Base-by-base conservation (phyloP, 768 basidiomycete species). In the Hygrophoropsis aurantiaca region DNA sequence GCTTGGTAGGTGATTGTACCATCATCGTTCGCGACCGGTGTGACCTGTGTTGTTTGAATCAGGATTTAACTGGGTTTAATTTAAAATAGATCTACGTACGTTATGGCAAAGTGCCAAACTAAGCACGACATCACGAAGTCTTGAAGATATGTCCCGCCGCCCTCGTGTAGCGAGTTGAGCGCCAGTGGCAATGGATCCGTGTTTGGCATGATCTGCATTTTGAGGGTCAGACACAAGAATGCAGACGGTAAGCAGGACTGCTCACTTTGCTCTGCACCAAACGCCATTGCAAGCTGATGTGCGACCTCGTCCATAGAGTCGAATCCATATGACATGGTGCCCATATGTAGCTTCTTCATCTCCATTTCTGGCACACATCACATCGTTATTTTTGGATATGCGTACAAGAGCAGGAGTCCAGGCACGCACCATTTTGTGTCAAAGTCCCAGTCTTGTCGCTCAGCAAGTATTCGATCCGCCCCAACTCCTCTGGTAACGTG, bases 231-330 rank as follows among this genome's bases (percentile, higher is more conserved):
- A 25, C 10, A 4, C 4, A 24, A 23, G 15, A 33, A 16, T 26
- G 11, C 5, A 16, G 11, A n/a, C 23, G 32, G 6, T 51, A 25
- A 34, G 6, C 8, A 30, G 42, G 30, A 7, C n/a, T 25, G 20
- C 42, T 1, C 43, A 83, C 86, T 70, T 42, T 78, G 68, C n/a
- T 87, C 80, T 8, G 70, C 76, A 8, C 87, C 90, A 57, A 97
- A 92, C 0, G 94, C 87, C 41, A 84, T 73, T 11, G 84, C 81
- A n/a, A 99, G 74, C 56, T 98, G 92, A 71, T 91, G 90, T 2
- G 86, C 81, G 19, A 98, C 92, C 62, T 99, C 97, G 58, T 99
- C 97, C 95, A 99, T 98, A n/a, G 97, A 87, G 58, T 99, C 97
- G 53, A 74, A 85, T 2, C 91, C 94, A 59, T 94, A 99, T 0